Evolutionary conservation across 192 early-diverging fungal genomes (phyloP).

Genomic region (Coemansia sp.): DNA sequence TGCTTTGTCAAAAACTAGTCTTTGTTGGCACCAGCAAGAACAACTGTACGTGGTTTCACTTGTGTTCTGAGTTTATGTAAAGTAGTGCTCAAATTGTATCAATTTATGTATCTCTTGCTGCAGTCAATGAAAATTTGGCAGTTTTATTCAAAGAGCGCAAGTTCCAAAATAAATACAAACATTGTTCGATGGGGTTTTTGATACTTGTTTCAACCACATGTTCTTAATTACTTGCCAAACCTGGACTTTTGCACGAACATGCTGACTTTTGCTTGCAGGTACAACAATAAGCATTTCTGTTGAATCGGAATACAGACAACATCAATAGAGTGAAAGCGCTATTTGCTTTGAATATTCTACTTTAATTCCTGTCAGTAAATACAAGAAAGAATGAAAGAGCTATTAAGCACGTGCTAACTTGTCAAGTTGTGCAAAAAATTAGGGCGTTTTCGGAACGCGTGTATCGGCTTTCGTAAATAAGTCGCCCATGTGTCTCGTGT

Average conservation of each 20-base stretch:
- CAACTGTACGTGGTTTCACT: not conserved
- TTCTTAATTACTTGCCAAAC: not conserved
- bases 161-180: not conserved
- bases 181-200: not conserved
- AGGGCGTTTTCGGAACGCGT: not conserved
- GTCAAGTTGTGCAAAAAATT: conserved; percentile 1
- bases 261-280: conserved; percentile 1
- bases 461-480: not conserved
- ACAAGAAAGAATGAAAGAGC: not conserved
- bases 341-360: not conserved
- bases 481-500: not conserved
- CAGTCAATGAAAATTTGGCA: conserved; percentile 3
- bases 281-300: not conserved
- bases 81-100: conserved; percentile 2
- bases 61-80: conserved; percentile 1
- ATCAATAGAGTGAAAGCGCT: not conserved
- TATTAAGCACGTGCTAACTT: not conserved
- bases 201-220: not conserved
- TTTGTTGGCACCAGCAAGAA: not conserved
- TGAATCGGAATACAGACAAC: not conserved
- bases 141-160: not conserved
- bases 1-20: not conserved
- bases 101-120: conserved; percentile 8
- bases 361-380: not conserved
- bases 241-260: not conserved